Base-by-base conservation (phyloP, 2,329 filamentous ascomycete genomes). In the Emmonsia crescens region DNA sequence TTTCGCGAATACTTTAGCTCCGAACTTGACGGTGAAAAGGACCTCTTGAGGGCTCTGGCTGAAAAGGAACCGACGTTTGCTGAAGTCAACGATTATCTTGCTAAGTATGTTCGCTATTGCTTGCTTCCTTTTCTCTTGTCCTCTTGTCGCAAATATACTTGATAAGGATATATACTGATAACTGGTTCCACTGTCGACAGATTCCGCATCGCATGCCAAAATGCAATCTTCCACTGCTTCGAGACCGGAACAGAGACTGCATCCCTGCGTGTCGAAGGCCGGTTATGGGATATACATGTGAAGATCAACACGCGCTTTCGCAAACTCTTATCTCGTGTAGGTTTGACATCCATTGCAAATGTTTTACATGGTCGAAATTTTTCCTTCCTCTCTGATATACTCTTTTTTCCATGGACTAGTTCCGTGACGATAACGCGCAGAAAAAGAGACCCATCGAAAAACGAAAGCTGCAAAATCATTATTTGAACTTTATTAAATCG, bases 401-500 rank as follows among this genome's bases (percentile, higher is more conserved):
- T 27, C 62, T 63, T 61, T 63, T 61, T 49, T 27, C 29, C 44
- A 24, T 29, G 62, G 63, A 60, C 52, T 75, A 80, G 73, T 83
- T 76, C 74, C 77, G 76, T 59, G 76, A 82, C 66, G 78, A 79
- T 62, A 73, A 74, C 48, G 75, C 75, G 62, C 51, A 55, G 31
- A 81, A 79, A 67, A 81, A 80, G 68, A 80, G 79, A 68, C 78
- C 80, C 61, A 83, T 86, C 54, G 82, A 85, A 74, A 85, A 85
- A 69, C 85, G 92, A 65, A 94, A 91, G 74, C 79, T 93, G 58
- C 87, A 89, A 72, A 92, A 89, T 75, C 82, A 87, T 65, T 97
- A 95, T 74, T 80, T 87, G 62, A 84, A 85, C 67, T 97, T 96
- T 73, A 85, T 97, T 68, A 95, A 93, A 75, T 87, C 87, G 55